Evolutionary conservation across 2,329 filamentous ascomycete species (phyloP).

Genomic region (Colletotrichum trifolii): DNA sequence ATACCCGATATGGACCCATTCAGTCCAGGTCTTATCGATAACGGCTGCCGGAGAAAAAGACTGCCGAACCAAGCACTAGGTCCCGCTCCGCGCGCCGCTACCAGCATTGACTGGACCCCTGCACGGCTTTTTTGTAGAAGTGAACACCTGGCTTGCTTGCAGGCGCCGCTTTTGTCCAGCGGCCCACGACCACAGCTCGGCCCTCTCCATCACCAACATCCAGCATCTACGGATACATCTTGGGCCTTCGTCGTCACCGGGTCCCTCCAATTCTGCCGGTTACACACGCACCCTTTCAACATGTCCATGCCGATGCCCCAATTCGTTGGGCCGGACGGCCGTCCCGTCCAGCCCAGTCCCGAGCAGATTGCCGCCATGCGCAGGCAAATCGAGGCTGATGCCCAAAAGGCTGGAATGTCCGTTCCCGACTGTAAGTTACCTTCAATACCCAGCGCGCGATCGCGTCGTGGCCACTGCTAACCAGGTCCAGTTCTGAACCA

Average conservation of each 20-base stretch:
- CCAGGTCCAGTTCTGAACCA: constrained; percentile 63
- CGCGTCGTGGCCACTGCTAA: too few species aligned
- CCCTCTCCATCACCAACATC: constrained; percentile 11
- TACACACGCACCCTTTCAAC: constrained; percentile 13
- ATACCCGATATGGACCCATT: too few species aligned
- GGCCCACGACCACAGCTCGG: constrained; percentile 24
- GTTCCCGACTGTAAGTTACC: constrained; percentile 71
- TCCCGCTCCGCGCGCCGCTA: background rate
- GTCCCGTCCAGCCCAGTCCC: constrained; percentile 60
- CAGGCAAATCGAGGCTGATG: constrained; percentile 83
- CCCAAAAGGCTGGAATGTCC: constrained; percentile 84
- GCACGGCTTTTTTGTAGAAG: constrained; percentile 35
- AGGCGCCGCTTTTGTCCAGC: constrained; percentile 29
- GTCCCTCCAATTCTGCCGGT: constrained; percentile 10
- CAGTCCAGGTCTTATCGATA: constrained; percentile 29
- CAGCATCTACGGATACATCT: background rate
- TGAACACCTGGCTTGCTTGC: constrained; percentile 39
- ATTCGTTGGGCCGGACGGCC: constrained; percentile 45
- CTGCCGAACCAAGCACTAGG: constrained; percentile 14
- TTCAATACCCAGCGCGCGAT: too few species aligned
- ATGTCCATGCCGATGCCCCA: constrained; percentile 43
- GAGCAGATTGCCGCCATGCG: constrained; percentile 90
- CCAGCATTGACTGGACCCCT: constrained; percentile 12
- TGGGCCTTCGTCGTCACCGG: constrained; percentile 17
- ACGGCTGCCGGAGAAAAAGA: constrained; percentile 34